Evolutionary conservation across 2,329 filamentous ascomycete species (phyloP).

Genomic region (Furcasterigmium sp.): DNA sequence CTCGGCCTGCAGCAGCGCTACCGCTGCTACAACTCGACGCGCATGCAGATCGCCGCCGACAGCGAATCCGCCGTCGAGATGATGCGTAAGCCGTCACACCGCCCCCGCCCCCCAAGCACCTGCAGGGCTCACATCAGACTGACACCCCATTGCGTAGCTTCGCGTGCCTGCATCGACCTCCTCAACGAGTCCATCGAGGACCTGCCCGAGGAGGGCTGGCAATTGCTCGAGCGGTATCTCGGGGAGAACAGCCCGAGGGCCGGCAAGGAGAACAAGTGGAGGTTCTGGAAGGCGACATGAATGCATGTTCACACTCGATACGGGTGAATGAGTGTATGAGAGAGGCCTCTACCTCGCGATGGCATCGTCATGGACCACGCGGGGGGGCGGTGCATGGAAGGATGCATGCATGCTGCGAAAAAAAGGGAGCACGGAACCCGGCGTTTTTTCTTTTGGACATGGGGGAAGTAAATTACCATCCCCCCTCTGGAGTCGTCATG

Average conservation of each 20-base stretch:
- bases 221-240: conserved; percentile 13
- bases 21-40: conserved; percentile 14
- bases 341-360: too few species aligned
- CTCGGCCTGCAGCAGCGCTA: conserved; percentile 12
- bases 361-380: too few species aligned
- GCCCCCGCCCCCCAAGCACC: too few species aligned
- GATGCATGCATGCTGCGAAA: too few species aligned
- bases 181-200: conserved; percentile 17
- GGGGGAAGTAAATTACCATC: too few species aligned
- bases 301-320: too few species aligned
- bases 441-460: too few species aligned
- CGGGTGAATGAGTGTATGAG: too few species aligned
- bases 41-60: conserved; percentile 13
- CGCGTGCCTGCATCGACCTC: conserved; percentile 15
- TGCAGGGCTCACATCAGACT: background rate
- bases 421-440: too few species aligned
- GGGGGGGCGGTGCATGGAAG: too few species aligned
- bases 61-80: conserved; percentile 8
- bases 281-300: conserved; percentile 16
- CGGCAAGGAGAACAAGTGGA: conserved; percentile 12
- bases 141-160: conserved; percentile 9
- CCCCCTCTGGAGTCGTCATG: too few species aligned
- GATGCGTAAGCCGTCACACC: conserved; percentile 11
- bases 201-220: conserved; percentile 16
- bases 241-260: conserved; percentile 4